Percentiles rank a stretch among this genome's conserved stretches.
Evolutionary conservation across 768 basidiomycete species (phyloP).

Genomic region (Boletus pseudo-olivaceus): DNA sequence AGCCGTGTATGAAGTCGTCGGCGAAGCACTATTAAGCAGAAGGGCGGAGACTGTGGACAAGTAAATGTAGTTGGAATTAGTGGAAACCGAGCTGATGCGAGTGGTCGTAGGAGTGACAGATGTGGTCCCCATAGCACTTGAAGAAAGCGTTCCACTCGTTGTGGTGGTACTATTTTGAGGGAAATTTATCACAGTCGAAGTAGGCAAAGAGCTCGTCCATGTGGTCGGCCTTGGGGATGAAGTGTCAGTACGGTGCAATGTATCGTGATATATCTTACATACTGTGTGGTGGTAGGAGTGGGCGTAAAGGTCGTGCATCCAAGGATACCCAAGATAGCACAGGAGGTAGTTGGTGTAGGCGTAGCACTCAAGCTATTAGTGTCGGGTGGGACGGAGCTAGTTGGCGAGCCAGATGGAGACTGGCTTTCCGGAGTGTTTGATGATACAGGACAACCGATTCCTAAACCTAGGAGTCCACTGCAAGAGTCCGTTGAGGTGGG

Average conservation of each 20-base stretch:
- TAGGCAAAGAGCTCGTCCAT: conserved; percentile 1
- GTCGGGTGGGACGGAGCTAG: background rate
- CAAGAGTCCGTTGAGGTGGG: conserved; percentile 2
- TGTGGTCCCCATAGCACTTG: conserved; percentile 3
- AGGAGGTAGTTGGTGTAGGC: conserved; percentile 11
- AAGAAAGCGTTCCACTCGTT: background rate
- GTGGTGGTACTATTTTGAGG: conserved; percentile 18
- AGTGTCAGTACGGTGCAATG: background rate
- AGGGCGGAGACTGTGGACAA: conserved; percentile 34
- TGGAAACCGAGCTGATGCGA: conserved; percentile 8
- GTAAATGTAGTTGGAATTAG: conserved; percentile 32
- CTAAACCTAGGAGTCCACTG: conserved; percentile 2
- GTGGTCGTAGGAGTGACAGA: conserved; percentile 12
- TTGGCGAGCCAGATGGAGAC: conserved; percentile 1
- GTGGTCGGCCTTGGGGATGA: background rate
- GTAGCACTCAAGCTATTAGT: background rate
- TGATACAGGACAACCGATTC: conserved; percentile 15
- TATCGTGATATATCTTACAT: background rate
- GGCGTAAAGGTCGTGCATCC: conserved; percentile 15
- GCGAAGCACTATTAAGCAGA: conserved; percentile 23
- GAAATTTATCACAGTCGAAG: conserved; percentile 32
- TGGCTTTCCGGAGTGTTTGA: conserved; percentile 8
- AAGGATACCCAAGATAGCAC: conserved; percentile 15
- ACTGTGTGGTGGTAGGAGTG: conserved; percentile 10
- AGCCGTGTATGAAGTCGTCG: conserved; percentile 22